Evolutionary conservation across 768 basidiomycete genomes (phyloP), one percentile per base, ranked within the genome.

Genomic region (Trametes coccinea): DNA sequence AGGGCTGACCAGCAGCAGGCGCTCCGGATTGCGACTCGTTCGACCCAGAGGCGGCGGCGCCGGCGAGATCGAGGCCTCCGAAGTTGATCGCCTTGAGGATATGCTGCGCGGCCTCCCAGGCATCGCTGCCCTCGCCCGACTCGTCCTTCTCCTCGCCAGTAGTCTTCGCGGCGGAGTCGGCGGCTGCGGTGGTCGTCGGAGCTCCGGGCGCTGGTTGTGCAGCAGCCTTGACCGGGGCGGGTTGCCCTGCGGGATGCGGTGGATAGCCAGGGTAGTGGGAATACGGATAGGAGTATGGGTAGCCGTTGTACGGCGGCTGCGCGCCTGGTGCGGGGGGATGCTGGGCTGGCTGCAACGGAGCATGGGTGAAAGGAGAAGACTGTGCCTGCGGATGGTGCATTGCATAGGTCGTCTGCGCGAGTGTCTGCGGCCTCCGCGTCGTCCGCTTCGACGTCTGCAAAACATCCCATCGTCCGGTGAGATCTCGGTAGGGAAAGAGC

Each of bases 61-160:
- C 63, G 64, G 51, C 62, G 54, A 56, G 67, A 60, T 59, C 56
- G 30, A 88, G 72, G 22, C 75, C 76, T 4, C 83, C 84, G 67
- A 90, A 89, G 70, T 90, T 89, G 74, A 91, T 89, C 3, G 88
- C 89, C 66, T 86, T 84, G 55, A 91, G 78, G 49, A 91, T 91
- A 63, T 83, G 87, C 67, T 90, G 87, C 7, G 89, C 89, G 0
- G 89, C 89, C 69, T 89, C 85, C 81, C 88, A 90, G 11, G 87
- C 86, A 60, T 88, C 86, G 61, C 77, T 78, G 48, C 81, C 77
- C 14, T 76, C 75, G 33, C 63, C 59, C 5, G 33, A 40, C 22
- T 59, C 59, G 11, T 56, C 63, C 44, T 65, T 67, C 41, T 57
- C 61, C 47, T 61, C 62, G 9, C 30, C 22, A 22, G 22, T 48